Base-by-base conservation (phyloP, 371 early-diverging fungal genomes). In the Coemansia linderi region DNA sequence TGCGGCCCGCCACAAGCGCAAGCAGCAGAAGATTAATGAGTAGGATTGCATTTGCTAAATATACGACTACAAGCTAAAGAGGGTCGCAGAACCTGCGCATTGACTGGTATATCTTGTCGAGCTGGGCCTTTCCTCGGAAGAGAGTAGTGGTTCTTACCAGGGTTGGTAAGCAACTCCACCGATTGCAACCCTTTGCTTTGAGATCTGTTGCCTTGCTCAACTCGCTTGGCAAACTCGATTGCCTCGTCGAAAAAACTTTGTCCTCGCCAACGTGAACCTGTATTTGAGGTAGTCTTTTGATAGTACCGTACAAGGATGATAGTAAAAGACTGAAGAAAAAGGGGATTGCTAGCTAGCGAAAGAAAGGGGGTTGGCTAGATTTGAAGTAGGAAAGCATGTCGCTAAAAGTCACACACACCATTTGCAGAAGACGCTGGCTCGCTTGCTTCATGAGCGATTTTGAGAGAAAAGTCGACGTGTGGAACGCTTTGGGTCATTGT, bases 391-490 rank as follows among this genome's bases (percentile, higher is more conserved):
- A 44, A 41, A 41, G n/a, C 4, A 0, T 2, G 41, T 13, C 41
- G 17, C 9, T 44, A 44, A 19, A 44, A 44, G n/a, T 44, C 44
- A 19, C n/a, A 19, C 19, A 44, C 44, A 4, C 44, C 44, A 44
- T 44, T 44, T 9, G 44, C 8, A 52, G 12, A 27, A 27, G 27
- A 12, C 3, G 52, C 17, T 27, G 52, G 19, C 17, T 29, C 36
- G 9, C 22, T n/a, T 7, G 36, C 9, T 7, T 36, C 57, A 9
- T 86, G 85, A 56, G 83, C 83, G 43, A 93, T 89, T 83, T 98
- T 98, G 59, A 98, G 87, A 0, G 97, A 96, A 81, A 94, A 98
- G 83, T 98, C 98, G 40, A 98, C 91, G 79, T 93, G 94, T 24
- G 94, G 93, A 13, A 96, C 97, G 67, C 94, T 90, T 73, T 98